Percentiles rank a stretch among this genome's conserved stretches.
phyloP scores from a whole-genome alignment of 768 basidiomycete genomes.

The Termitomyces sp. region DNA sequence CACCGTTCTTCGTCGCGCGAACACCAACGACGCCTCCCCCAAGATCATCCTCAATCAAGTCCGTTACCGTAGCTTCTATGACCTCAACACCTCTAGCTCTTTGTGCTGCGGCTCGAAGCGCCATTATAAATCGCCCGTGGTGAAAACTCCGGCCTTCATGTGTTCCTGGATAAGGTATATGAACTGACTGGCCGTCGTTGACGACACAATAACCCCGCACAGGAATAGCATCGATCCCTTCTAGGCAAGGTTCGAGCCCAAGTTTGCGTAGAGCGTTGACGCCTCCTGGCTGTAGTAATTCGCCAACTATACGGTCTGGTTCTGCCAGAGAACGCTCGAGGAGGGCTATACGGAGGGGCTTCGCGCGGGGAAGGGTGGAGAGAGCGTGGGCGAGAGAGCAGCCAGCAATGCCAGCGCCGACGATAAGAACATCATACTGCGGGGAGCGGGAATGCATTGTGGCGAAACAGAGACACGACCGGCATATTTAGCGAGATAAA shows the following conservation, averaged over 20 bases:
- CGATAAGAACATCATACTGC: slow-evolving; percentile 75
- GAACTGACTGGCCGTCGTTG: slow-evolving; percentile 62
- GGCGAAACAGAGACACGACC: background rate
- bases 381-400: slow-evolving; percentile 85
- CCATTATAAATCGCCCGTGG: slow-evolving; percentile 87
- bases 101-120: slow-evolving; percentile 64
- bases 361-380: slow-evolving; percentile 48
- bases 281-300: slow-evolving; percentile 93
- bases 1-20: slow-evolving; percentile 46
- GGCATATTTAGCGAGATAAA: background rate
- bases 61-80: slow-evolving; percentile 81
- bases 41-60: slow-evolving; percentile 58
- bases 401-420: slow-evolving; percentile 92
- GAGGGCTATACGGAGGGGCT: slow-evolving; percentile 73
- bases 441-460: background rate
- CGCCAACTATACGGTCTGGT: slow-evolving; percentile 97
- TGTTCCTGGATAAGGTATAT: slow-evolving; percentile 81
- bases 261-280: slow-evolving; percentile 70
- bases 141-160: slow-evolving; percentile 86
- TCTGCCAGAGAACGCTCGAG: slow-evolving; percentile 90
- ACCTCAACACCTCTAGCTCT: slow-evolving; percentile 66
- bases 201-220: slow-evolving; percentile 86
- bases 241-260: slow-evolving; percentile 72
- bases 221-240: slow-evolving; percentile 85
- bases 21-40: slow-evolving; percentile 62